These are phyloP conservation scores for Neodidymelliopsis sp. DNA, from an alignment of 2,329 filamentous ascomycete genomes.

Conservation along the genomic window DNA sequence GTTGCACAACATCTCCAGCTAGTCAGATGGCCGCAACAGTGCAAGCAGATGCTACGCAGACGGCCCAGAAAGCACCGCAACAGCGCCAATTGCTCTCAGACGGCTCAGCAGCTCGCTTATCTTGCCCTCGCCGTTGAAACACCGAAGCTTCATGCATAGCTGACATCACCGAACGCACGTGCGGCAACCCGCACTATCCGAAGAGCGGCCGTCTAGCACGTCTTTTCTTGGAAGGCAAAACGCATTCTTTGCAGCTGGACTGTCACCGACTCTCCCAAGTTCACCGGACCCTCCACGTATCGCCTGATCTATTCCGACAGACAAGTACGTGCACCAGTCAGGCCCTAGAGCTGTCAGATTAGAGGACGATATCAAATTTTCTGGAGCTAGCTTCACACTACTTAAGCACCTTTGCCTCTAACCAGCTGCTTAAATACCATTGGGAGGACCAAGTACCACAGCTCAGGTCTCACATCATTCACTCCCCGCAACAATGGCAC, in stretches of 20 bases:
- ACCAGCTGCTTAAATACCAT: slow-evolving; percentile 11
- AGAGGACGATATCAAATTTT: slow-evolving; percentile 17
- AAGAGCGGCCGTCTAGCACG: slow-evolving; percentile 31
- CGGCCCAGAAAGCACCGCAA: neutral
- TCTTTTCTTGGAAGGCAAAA: slow-evolving; percentile 41
- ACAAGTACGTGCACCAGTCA: slow-evolving; percentile 15
- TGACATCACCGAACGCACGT: slow-evolving; percentile 29
- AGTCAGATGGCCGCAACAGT: neutral
- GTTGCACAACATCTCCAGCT: slow-evolving; percentile 2
- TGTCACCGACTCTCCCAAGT: slow-evolving; percentile 18
- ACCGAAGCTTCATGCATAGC: slow-evolving; percentile 10
- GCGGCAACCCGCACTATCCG: slow-evolving; percentile 31
- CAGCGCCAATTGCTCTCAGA: slow-evolving; percentile 7
- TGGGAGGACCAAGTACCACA: neutral
- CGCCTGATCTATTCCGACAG: slow-evolving; percentile 7
- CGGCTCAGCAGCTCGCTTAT: slow-evolving; percentile 4
- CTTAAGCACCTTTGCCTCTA: slow-evolving; percentile 4
- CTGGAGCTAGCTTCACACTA: slow-evolving; percentile 17
- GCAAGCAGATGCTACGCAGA: neutral
- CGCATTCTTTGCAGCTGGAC: slow-evolving; percentile 37
- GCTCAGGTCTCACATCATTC: slow-evolving; percentile 5
- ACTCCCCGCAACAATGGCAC: slow-evolving; percentile 34
- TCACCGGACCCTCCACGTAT: slow-evolving; percentile 20
- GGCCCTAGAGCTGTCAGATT: slow-evolving; percentile 13
- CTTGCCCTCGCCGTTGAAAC: slow-evolving; percentile 13